phyloP scores from a whole-genome alignment of 202 grass and related monocot species.

The Digitaria exilis region DNA sequence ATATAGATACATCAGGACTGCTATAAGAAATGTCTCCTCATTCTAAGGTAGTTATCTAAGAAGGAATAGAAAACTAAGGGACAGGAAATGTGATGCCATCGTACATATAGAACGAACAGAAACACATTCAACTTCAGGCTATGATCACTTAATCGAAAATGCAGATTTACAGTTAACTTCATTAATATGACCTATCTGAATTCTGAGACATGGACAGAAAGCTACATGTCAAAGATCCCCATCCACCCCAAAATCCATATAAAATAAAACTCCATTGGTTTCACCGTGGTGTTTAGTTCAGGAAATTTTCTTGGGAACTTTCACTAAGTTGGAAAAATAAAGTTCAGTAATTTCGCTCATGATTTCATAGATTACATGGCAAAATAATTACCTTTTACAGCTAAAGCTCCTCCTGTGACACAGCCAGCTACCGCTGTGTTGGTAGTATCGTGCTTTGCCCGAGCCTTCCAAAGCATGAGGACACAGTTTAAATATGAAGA shows the following conservation, averaged over 20 bases:
- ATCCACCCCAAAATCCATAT: conserved; percentile 11
- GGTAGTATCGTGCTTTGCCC: conserved; percentile 92
- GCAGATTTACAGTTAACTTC: background rate
- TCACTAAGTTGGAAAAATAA: background rate
- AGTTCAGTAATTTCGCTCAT: background rate
- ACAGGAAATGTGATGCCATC: conserved; percentile 2
- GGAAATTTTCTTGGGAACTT: conserved; percentile 5
- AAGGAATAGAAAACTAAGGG: background rate
- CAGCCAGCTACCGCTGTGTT: conserved; percentile 91
- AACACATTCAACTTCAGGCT: background rate
- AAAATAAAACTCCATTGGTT: background rate
- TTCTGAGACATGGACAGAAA: background rate
- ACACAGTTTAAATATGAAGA: conserved; percentile 27
- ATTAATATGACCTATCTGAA: conserved; percentile 24
- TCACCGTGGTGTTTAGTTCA: background rate
- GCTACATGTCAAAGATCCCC: background rate
- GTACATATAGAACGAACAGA: conserved; percentile 3
- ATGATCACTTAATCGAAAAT: conserved; percentile 9
- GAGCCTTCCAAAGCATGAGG: conserved; percentile 51
- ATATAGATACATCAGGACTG: background rate
- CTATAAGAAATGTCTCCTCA: background rate
- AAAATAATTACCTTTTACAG: conserved; percentile 67
- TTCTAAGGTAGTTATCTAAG: conserved; percentile 15
- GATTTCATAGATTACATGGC: background rate
- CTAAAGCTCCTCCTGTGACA: conserved; percentile 83